Conservation (phyloP, 148 eudicot genomes). For the Simmondsia chinensis region DNA sequence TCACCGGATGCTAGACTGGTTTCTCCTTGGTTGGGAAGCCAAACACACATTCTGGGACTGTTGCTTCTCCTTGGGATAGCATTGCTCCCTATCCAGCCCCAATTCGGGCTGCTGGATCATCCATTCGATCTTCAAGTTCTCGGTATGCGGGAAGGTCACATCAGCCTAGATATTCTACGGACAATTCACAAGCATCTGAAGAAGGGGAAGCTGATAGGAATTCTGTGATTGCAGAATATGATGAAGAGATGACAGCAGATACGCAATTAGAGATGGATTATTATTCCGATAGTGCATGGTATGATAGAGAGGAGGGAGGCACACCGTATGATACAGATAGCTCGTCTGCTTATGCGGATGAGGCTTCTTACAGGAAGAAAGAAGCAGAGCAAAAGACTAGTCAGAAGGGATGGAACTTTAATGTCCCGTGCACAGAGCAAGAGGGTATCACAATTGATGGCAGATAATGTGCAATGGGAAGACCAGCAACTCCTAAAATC, state of each 20-base stretch:
- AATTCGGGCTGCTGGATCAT: constrained; percentile 86
- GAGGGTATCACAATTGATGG: constrained; percentile 75
- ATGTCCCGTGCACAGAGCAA: constrained; percentile 97
- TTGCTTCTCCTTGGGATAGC: constrained; percentile 90
- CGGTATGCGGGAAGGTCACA: constrained; percentile 53
- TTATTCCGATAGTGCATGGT: constrained; percentile 90
- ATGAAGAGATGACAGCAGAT: constrained; percentile 69
- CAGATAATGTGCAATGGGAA: constrained; percentile 97
- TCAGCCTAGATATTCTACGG: constrained; percentile 19
- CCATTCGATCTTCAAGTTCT: constrained; percentile 59
- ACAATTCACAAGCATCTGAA: constrained; percentile 32
- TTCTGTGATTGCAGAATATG: constrained; percentile 23
- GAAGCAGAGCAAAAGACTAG: constrained; percentile 81
- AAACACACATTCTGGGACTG: constrained; percentile 52
- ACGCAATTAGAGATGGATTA: constrained; percentile 97
- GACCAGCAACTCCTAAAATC: constrained; percentile 92
- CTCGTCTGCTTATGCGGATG: constrained; percentile 80
- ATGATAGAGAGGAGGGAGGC: constrained; percentile 92
- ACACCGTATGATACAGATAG: constrained; percentile 57
- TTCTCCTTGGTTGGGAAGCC: constrained; percentile 98
- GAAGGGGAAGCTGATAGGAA: constrained; percentile 37
- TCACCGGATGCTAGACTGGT: constrained; percentile 95
- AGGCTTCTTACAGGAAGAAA: constrained; percentile 69
- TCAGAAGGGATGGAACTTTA: constrained; percentile 74
- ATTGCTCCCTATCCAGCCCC: constrained; percentile 81